phyloP scores from a whole-genome alignment of 108 stramenopile genomes.

The Cylindrotheca fusiformis region DNA sequence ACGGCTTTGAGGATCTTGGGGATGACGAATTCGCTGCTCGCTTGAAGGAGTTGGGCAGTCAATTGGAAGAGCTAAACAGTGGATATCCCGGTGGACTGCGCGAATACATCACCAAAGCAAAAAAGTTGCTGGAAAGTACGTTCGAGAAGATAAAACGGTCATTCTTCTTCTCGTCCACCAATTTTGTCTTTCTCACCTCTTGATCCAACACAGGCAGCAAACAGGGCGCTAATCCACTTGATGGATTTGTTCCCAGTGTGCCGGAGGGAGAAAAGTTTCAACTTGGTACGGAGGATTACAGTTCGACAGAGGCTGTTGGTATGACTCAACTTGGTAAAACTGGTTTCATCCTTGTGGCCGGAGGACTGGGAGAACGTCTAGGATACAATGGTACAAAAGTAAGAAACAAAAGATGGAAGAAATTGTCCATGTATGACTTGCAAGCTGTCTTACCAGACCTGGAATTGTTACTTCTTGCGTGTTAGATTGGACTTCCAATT shows the following conservation, averaged over 20 bases:
- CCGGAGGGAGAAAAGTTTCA: constrained; percentile 71
- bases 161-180: background rate
- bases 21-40: constrained; percentile 39
- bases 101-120: constrained; percentile 70
- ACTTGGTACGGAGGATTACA: constrained; percentile 62
- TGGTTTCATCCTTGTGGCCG: constrained; percentile 91
- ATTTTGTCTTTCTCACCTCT: constrained; percentile 12
- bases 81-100: constrained; percentile 59
- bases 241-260: constrained; percentile 91
- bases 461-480: background rate
- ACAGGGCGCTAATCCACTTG: constrained; percentile 91
- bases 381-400: constrained; percentile 97
- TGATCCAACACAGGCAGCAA: constrained; percentile 37
- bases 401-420: constrained; percentile 15
- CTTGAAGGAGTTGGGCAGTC: constrained; percentile 56
- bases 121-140: constrained; percentile 41
- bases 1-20: constrained; percentile 31
- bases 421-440: background rate
- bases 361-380: constrained; percentile 97
- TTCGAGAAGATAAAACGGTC: background rate
- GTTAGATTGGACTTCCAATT: constrained; percentile 90
- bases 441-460: background rate
- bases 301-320: constrained; percentile 57
- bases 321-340: constrained; percentile 54
- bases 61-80: constrained; percentile 59